Evolutionary conservation across 768 basidiomycete species (phyloP).

Genomic region (Phaeolepiota aurea): DNA sequence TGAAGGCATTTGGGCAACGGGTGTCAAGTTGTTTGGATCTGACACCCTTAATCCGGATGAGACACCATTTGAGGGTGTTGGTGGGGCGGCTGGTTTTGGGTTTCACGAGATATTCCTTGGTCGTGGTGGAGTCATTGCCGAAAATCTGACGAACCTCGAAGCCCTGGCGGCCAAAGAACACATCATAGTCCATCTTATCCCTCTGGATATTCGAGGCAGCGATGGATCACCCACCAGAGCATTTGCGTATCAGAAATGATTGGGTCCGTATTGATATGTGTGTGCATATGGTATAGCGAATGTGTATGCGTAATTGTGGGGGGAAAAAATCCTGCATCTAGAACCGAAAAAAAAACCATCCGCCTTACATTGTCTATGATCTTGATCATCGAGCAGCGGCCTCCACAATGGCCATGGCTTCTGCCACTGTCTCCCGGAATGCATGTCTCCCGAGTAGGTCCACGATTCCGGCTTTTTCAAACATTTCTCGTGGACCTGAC

Average conservation of each 20-base stretch:
- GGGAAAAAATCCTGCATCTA: background rate
- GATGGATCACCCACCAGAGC: conserved; percentile 73
- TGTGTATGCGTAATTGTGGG: background rate
- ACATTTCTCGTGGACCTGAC: conserved; percentile 27
- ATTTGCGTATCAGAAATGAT: conserved; percentile 36
- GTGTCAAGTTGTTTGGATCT: conserved; percentile 50
- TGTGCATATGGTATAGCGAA: background rate
- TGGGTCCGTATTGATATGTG: conserved; percentile 6
- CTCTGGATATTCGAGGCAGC: conserved; percentile 45
- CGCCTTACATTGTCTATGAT: too few relatives aligned
- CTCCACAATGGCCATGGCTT: conserved; percentile 39
- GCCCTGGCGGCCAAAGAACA: conserved; percentile 19
- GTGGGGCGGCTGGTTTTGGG: conserved; percentile 31
- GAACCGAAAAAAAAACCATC: too few relatives aligned
- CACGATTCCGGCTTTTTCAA: conserved; percentile 43
- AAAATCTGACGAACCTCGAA: conserved; percentile 57
- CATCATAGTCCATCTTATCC: conserved; percentile 42
- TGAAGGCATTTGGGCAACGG: conserved; percentile 33
- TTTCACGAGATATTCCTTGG: conserved; percentile 59
- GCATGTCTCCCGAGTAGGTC: conserved; percentile 39
- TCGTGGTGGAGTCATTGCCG: conserved; percentile 54
- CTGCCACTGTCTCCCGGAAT: conserved; percentile 41
- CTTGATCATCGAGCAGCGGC: conserved; percentile 2
- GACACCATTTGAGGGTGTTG: conserved; percentile 29
- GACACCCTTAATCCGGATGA: conserved; percentile 67